These are phyloP conservation scores for Parasitella parasitica DNA, from an alignment of 371 early-diverging fungal genomes.

Conservation along the genomic window DNA sequence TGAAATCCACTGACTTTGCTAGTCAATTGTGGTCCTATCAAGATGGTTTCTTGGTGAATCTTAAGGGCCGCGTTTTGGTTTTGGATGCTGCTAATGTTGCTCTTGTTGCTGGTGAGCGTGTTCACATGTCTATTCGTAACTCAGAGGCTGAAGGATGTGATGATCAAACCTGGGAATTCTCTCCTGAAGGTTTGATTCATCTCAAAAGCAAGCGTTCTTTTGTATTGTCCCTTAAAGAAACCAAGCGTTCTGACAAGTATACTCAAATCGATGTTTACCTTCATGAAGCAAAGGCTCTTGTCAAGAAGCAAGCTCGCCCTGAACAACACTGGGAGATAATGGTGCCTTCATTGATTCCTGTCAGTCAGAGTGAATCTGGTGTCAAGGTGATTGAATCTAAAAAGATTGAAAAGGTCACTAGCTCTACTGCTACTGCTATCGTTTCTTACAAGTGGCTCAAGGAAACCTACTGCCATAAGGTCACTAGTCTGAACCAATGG, in stretches of 20 bases:
- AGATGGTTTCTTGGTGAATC: slow-evolving; percentile 50
- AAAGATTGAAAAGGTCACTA: slow-evolving; percentile 27
- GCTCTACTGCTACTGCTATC: slow-evolving; percentile 24
- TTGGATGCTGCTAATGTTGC: slow-evolving; percentile 31
- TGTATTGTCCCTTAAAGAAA: slow-evolving; percentile 39
- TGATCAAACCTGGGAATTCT: slow-evolving; percentile 40
- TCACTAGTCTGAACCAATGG: slow-evolving; percentile 31
- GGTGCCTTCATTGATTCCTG: slow-evolving; percentile 41
- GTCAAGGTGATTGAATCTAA: slow-evolving; percentile 38
- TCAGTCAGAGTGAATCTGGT: slow-evolving; percentile 25
- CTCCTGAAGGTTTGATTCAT: slow-evolving; percentile 28
- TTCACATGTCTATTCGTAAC: slow-evolving; percentile 24
- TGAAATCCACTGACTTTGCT: slow-evolving; percentile 39
- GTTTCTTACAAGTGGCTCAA: slow-evolving; percentile 39
- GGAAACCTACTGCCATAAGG: slow-evolving; percentile 28
- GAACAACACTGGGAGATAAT: slow-evolving; percentile 49
- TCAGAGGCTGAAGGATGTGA: slow-evolving; percentile 16
- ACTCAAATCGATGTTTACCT: slow-evolving; percentile 36
- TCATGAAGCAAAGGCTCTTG: slow-evolving; percentile 35
- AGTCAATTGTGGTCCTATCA: slow-evolving; percentile 56
- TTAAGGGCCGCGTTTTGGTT: slow-evolving; percentile 37
- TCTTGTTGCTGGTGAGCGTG: slow-evolving; percentile 29
- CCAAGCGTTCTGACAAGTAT: slow-evolving; percentile 21
- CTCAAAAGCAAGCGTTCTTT: slow-evolving; percentile 31
- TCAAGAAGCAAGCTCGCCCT: slow-evolving; percentile 29